Evolutionary conservation across 371 early-diverging fungal species (phyloP).

Genomic region (Circinella minor): DNA sequence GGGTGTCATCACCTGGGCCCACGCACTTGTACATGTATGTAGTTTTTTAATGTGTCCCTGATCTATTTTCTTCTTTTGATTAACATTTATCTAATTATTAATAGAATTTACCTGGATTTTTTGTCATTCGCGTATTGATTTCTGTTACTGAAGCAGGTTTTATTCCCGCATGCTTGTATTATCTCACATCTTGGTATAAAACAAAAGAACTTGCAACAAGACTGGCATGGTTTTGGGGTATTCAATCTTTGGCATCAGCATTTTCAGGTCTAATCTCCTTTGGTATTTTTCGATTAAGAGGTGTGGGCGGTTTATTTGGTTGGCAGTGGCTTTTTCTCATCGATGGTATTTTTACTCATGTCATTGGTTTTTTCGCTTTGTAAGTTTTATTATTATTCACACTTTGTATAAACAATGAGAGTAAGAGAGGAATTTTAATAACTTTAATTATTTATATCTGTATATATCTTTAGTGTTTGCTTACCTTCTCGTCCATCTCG

Average conservation of each 20-base stretch:
- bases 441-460: too few species aligned
- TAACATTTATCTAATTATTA: background rate
- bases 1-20: conserved; percentile 61
- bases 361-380: conserved; percentile 49
- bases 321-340: conserved; percentile 65
- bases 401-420: too few species aligned
- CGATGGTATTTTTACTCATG: conserved; percentile 55
- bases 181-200: conserved; percentile 66
- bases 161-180: conserved; percentile 62
- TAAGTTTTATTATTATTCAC: conserved; percentile 18
- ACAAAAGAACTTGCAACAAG: conserved; percentile 60
- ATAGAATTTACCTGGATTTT: conserved; percentile 31
- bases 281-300: conserved; percentile 58
- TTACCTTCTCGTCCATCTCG: conserved; percentile 46
- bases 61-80: background rate
- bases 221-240: conserved; percentile 65
- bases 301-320: conserved; percentile 58
- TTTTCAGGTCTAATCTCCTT: conserved; percentile 63
- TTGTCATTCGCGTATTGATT: conserved; percentile 35
- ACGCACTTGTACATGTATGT: conserved; percentile 34
- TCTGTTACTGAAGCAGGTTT: conserved; percentile 55
- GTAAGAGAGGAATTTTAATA: too few species aligned
- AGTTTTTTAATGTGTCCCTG: background rate
- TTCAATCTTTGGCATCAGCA: conserved; percentile 61
- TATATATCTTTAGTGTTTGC: conserved; percentile 37